Conservation (phyloP, 371 early-diverging fungal species). For the Encephalitozoon intestinalis region DNA sequence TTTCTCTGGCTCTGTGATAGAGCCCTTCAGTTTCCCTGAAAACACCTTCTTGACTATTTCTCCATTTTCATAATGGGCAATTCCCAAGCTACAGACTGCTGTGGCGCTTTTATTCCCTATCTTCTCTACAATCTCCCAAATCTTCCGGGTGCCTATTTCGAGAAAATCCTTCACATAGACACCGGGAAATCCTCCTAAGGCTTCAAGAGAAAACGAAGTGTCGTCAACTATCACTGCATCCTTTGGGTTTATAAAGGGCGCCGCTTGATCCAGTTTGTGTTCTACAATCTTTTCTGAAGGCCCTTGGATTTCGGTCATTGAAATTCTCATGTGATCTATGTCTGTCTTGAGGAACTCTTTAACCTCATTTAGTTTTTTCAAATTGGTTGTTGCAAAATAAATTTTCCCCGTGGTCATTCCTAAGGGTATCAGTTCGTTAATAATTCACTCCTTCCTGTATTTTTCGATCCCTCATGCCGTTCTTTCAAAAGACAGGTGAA, state of each 20-base stretch:
- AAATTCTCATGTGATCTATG: background rate
- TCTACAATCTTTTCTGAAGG: background rate
- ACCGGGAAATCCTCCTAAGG: conserved; percentile 25
- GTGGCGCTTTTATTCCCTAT: conserved; percentile 5
- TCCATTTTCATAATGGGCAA: background rate
- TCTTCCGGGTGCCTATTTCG: conserved; percentile 10
- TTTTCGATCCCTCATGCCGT: too few species aligned
- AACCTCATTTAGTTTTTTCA: conserved; percentile 18
- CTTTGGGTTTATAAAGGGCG: background rate
- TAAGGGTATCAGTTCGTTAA: too few species aligned
- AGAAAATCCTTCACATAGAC: conserved; percentile 29
- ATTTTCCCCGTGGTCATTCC: background rate
- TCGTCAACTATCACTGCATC: conserved; percentile 18
- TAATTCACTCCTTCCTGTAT: too few species aligned
- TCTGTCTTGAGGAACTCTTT: background rate
- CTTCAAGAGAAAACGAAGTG: background rate
- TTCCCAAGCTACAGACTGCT: background rate
- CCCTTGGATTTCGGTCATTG: conserved; percentile 31
- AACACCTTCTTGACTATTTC: background rate
- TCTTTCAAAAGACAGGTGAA: too few species aligned
- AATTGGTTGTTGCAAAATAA: conserved; percentile 9
- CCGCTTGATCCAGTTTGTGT: background rate
- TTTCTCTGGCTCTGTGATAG: background rate
- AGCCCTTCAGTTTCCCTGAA: background rate
- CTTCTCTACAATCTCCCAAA: background rate